Conservation (phyloP, 78 protist species). For the Polysphondylium violaceum region DNA sequence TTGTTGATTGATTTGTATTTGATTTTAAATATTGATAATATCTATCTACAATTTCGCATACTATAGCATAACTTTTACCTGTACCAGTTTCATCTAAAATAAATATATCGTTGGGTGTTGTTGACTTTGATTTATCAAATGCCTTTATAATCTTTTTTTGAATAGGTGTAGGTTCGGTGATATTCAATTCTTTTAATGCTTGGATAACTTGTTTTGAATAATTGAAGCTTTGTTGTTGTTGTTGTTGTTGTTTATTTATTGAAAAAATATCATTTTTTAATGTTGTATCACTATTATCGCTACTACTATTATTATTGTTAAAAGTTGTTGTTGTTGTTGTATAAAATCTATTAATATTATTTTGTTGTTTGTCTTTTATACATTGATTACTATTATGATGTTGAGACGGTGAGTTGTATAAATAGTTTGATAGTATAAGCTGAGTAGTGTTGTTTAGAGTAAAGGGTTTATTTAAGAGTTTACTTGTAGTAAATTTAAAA, state of each 20-base stretch:
- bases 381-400: not conserved
- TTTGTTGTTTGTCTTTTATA: not conserved
- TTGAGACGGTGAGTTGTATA: not conserved
- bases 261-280: too few relatives aligned
- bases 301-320: not conserved
- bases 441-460: too few relatives aligned
- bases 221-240: too few relatives aligned
- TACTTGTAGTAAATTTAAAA: too few relatives aligned
- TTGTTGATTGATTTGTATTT: conserved; percentile 4
- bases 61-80: conserved; percentile 48
- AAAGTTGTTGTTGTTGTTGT: not conserved
- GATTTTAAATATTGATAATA: not conserved
- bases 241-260: too few relatives aligned
- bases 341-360: not conserved
- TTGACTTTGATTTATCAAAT: too few relatives aligned
- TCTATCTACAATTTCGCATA: conserved; percentile 41
- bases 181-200: conserved; percentile 11
- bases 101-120: conserved; percentile 22
- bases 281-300: not conserved
- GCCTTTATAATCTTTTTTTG: conserved; percentile 20
- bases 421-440: not conserved
- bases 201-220: not conserved
- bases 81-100: conserved; percentile 67
- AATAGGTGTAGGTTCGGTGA: conserved; percentile 22
- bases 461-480: too few relatives aligned